Evolutionary conservation across 2,329 filamentous ascomycete genomes (phyloP), one percentile per base, ranked within the genome.

Genomic region (Beauveria medogensis): DNA sequence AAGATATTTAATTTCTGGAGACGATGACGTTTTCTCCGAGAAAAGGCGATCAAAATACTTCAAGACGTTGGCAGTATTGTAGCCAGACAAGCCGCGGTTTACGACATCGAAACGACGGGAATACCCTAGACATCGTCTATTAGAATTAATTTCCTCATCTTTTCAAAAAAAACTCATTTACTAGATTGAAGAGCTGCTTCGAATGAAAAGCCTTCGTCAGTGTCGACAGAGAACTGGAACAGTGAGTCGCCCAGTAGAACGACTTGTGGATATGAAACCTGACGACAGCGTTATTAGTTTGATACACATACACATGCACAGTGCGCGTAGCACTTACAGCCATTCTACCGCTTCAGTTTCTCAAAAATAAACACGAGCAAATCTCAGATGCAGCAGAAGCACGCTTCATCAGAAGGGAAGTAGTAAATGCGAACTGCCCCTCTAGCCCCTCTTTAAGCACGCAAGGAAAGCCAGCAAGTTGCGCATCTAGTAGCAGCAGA

Each of bases 221-320:
- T 78, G 41, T 81, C 78, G 64, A 82, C 82, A 2, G 85, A 82
- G 47, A 81, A 78, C 69, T 97, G 86, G 54, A 93, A 87, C 64
- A 97, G 87, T 37, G 91, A 96, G 75, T 97, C 94, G 59, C 93
- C 93, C 64, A 97, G 89, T 26, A 97, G 84, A 64, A 97, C 79
- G 67, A 92, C 79, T 69, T 92, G 90, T 54, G 88, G 85, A 68
- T 89, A 89, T 1, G 82, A 77, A 46, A 73, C 72, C 79, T 82
- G 47, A n/a, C 34, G 14, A 16, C 20, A 37, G 18, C 58, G 28
- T 30, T 46, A 53, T 22, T 22, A 41, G 47, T 40, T 50, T 26
- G 26, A 4, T 10, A n/a, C 20, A 40, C 44, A 4, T 10, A n/a
- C 18, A 43, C 44, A 55, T 47, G 12, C 10, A 16, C 20, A 41